Conservation (phyloP, 2,329 filamentous ascomycete genomes). For the Ophiosphaerella herpotricha region DNA sequence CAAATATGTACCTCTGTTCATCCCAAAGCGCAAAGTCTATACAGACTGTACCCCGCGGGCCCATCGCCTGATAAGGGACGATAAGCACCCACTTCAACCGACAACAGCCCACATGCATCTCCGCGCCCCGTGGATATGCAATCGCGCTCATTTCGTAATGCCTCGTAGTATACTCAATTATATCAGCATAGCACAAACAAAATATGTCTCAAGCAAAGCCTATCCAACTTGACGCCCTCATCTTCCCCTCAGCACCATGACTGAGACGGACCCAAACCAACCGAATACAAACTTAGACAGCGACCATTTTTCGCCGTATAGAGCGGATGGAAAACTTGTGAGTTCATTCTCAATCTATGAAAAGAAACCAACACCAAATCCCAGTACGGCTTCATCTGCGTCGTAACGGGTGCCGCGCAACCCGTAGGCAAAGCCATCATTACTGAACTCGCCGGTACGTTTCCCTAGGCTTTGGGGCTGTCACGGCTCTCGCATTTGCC, state of each 20-base stretch:
- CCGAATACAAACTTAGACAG: conserved; percentile 36
- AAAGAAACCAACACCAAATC: not conserved
- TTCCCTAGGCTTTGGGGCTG: not conserved
- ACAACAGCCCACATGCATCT: conserved; percentile 28
- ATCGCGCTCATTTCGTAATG: conserved; percentile 18
- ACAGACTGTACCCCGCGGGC: not conserved
- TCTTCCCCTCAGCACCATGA: conserved; percentile 1
- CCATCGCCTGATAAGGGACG: conserved; percentile 11
- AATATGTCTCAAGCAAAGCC: conserved; percentile 21
- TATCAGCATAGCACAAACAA: conserved; percentile 6
- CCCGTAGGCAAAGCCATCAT: conserved; percentile 65
- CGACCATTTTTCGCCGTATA: conserved; percentile 62
- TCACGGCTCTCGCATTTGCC: not conserved
- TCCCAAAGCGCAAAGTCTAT: too few species aligned
- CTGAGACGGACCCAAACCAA: not conserved
- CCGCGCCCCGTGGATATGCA: conserved; percentile 44
- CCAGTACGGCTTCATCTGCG: conserved; percentile 67
- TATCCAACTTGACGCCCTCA: too few species aligned
- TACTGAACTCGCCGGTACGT: conserved; percentile 61
- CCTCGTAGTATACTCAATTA: not conserved
- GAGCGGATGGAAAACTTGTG: conserved; percentile 62
- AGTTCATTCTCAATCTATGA: conserved; percentile 21
- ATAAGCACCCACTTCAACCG: conserved; percentile 9
- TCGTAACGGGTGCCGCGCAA: conserved; percentile 66
- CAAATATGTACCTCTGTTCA: too few species aligned